Base-by-base conservation (phyloP, 768 basidiomycete genomes). In the Paxillus involutus region DNA sequence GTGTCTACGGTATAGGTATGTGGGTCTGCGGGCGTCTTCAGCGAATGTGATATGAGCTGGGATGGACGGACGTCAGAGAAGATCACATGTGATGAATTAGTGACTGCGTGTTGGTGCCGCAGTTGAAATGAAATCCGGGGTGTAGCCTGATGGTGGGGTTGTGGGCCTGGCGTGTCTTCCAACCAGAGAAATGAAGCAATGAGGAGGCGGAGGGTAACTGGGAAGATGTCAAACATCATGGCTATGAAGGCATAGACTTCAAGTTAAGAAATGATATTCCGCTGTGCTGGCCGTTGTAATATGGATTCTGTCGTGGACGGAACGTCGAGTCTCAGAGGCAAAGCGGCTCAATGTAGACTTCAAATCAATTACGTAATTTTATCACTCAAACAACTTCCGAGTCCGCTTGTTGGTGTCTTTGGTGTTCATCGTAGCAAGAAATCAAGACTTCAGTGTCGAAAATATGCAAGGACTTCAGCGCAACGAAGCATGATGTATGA, bases 31-130 rank as follows among this genome's bases (percentile, higher is more conserved):
- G 65, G 49, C 14, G 48, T 59, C 24, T 56, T 61, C 4, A 67
- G 59, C 7, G 63, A 61, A 46, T 67, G 66, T 2, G 62, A 61
- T 51, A 63, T 2, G 50, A 65, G 62, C 43, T 73, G 64, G 29
- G 72, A 68, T 12, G 70, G 51, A 51, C 66, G 67, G 32, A 83
- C 62, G 59, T 91, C 77, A 16, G 80, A 72, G 64, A 91, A 86
- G 49, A 89, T 69, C 41, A 83, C 75, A 4, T 78, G 76, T 3
- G 84, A 83, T 19, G 72, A 65, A 56, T 82, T 77, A 42, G 79
- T 75, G 9, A 82, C 60, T 24, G 79, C 84, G 59, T 89, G 86
- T 40, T 78, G 72, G 65, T 89, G 88, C 35, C 88, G 83, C 21
- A 89, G 76, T 32, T 78, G 79, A 68, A 90, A 89, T 32, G 73